Conservation (phyloP, 768 basidiomycete species). For the Dendrothele bispora region DNA sequence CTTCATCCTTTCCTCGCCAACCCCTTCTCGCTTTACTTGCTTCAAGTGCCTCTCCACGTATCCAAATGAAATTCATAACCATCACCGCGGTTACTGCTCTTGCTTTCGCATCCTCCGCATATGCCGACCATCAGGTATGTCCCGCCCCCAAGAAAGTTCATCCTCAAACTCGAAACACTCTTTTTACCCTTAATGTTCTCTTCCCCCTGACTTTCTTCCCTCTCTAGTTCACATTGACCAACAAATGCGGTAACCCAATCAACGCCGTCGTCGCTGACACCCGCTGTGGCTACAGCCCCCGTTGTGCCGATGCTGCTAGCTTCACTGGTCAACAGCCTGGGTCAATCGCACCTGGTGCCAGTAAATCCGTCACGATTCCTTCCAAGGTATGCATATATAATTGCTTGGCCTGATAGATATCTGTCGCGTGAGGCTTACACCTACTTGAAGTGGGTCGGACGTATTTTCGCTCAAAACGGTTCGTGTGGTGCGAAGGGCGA, state of each 20-base stretch:
- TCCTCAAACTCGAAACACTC: not conserved
- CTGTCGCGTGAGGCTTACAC: not conserved
- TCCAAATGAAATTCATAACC: not conserved
- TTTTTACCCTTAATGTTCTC: not conserved
- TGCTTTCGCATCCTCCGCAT: too few relatives aligned
- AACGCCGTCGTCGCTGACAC: slow-evolving; percentile 36
- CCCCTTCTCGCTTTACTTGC: too few relatives aligned
- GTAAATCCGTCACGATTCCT: slow-evolving; percentile 28
- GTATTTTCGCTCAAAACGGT: slow-evolving; percentile 38
- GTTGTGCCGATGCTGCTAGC: slow-evolving; percentile 14
- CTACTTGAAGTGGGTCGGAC: slow-evolving; percentile 38
- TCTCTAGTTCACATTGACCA: slow-evolving; percentile 27
- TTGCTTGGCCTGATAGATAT: not conserved
- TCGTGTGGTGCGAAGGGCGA: slow-evolving; percentile 36
- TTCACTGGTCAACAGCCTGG: slow-evolving; percentile 31
- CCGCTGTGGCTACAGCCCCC: slow-evolving; percentile 41
- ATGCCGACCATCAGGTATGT: not conserved
- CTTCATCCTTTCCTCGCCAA: too few relatives aligned
- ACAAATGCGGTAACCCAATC: slow-evolving; percentile 31
- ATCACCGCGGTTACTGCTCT: not conserved
- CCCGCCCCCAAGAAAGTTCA: not conserved
- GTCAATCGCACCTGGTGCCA: slow-evolving; percentile 22
- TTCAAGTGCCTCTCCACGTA: too few relatives aligned
- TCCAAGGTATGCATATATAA: slow-evolving; percentile 16
- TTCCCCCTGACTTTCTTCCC: too few relatives aligned